phyloP scores from a whole-genome alignment of 2,329 filamentous ascomycete genomes.

The Xenoacremonium recifei region DNA sequence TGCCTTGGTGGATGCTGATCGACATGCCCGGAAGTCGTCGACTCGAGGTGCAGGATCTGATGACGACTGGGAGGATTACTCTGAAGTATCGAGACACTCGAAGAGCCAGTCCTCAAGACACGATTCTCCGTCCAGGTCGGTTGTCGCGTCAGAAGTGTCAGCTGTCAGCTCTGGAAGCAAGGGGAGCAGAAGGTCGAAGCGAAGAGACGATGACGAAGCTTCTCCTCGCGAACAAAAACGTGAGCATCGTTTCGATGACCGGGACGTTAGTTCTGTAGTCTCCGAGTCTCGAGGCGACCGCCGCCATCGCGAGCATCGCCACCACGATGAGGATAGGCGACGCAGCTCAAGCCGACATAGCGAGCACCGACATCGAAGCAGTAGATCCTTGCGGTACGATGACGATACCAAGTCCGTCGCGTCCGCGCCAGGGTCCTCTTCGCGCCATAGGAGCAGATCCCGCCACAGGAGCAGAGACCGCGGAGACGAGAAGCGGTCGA shows the following conservation, averaged over 20 bases:
- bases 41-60: slow-evolving; percentile 15
- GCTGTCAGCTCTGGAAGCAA: slow-evolving; percentile 36
- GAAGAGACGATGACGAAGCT: slow-evolving; percentile 34
- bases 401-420: slow-evolving; percentile 49
- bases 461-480: slow-evolving; percentile 23
- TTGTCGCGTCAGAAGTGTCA: slow-evolving; percentile 37
- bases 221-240: slow-evolving; percentile 32
- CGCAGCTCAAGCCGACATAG: background rate
- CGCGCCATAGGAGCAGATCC: slow-evolving; percentile 34
- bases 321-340: slow-evolving; percentile 8
- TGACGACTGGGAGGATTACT: slow-evolving; percentile 29
- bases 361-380: slow-evolving; percentile 5
- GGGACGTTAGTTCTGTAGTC: slow-evolving; percentile 49
- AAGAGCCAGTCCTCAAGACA: slow-evolving; percentile 36
- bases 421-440: slow-evolving; percentile 30
- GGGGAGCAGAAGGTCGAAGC: slow-evolving; percentile 40
- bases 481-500: slow-evolving; percentile 38
- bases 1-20: slow-evolving; percentile 11
- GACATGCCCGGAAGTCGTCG: slow-evolving; percentile 1
- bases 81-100: slow-evolving; percentile 31
- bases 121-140: slow-evolving; percentile 31
- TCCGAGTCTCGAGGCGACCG: slow-evolving; percentile 42
- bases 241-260: slow-evolving; percentile 42
- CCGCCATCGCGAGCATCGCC: slow-evolving; percentile 33
- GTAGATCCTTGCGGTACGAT: slow-evolving; percentile 34